phyloP scores from a whole-genome alignment of 441 rosid genomes.

The Codiaeum variegatum region DNA sequence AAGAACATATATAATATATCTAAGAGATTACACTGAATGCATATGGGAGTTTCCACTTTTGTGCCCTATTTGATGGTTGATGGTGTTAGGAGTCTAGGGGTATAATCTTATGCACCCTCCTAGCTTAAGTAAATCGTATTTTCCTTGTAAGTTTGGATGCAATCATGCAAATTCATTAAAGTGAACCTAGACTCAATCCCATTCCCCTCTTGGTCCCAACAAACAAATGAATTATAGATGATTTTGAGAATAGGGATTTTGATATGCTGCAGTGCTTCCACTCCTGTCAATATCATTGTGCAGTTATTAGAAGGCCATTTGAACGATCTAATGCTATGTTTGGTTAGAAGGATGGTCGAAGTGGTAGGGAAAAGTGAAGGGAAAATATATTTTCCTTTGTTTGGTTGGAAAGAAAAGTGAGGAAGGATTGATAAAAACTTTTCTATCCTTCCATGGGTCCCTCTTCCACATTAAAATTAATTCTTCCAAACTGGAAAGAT shows the following conservation, averaged over 20 bases:
- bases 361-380: too few species aligned
- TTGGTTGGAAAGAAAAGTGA: too few species aligned
- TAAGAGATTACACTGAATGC: neutral
- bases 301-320: neutral
- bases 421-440: too few species aligned
- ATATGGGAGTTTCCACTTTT: neutral
- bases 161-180: neutral
- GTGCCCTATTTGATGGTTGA: neutral
- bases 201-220: neutral
- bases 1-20: neutral
- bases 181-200: neutral
- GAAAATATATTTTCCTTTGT: too few species aligned
- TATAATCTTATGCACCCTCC: neutral
- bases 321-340: too few species aligned
- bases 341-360: too few species aligned
- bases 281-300: neutral
- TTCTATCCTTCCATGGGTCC: too few species aligned
- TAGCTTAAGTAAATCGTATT: neutral
- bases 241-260: neutral
- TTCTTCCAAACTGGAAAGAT: too few species aligned
- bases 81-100: neutral
- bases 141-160: neutral
- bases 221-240: neutral
- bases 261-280: neutral
- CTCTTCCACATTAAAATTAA: too few species aligned